Conservation (phyloP, 2,329 filamentous ascomycete genomes). For the Botrytis paeoniae region DNA sequence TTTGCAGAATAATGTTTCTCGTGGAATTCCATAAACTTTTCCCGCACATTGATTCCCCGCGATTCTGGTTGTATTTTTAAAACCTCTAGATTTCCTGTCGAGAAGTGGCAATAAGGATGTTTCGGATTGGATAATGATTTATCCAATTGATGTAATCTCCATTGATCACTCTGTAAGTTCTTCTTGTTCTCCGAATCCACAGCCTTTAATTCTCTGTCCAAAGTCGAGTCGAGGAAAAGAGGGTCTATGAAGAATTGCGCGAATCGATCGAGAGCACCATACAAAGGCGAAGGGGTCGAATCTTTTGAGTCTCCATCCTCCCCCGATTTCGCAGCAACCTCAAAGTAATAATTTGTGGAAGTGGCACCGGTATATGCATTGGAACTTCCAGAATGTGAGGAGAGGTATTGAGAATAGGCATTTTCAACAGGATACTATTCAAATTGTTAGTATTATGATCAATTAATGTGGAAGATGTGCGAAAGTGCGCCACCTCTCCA, state of each 20-base stretch:
- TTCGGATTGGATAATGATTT: slow-evolving; percentile 66
- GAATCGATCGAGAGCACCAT: slow-evolving; percentile 70
- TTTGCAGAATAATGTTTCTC: slow-evolving; percentile 72
- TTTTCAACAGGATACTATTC: slow-evolving; percentile 84
- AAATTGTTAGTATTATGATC: slow-evolving; percentile 22
- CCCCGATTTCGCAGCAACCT: slow-evolving; percentile 80
- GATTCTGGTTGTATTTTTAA: slow-evolving; percentile 66
- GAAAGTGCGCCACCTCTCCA: slow-evolving; percentile 13
- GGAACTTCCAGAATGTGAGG: slow-evolving; percentile 83
- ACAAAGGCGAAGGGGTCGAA: slow-evolving; percentile 60
- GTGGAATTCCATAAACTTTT: slow-evolving; percentile 72
- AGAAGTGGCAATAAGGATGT: slow-evolving; percentile 72
- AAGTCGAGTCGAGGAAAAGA: slow-evolving; percentile 65
- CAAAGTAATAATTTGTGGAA: slow-evolving; percentile 97
- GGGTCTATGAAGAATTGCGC: slow-evolving; percentile 73
- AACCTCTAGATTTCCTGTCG: slow-evolving; percentile 68
- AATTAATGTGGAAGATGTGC: slow-evolving; percentile 7
- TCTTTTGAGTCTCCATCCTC: slow-evolving; percentile 58
- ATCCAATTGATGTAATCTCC: slow-evolving; percentile 68
- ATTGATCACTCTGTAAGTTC: slow-evolving; percentile 70
- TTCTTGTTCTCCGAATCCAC: slow-evolving; percentile 81
- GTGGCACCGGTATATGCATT: slow-evolving; percentile 94
- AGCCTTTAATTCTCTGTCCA: slow-evolving; percentile 68
- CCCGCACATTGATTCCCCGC: slow-evolving; percentile 65
- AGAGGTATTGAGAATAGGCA: slow-evolving; percentile 90